Evolutionary conservation across 139 green algal species (phyloP), one percentile per base, ranked within the genome.

Genomic region (Medakamo hakoo): DNA sequence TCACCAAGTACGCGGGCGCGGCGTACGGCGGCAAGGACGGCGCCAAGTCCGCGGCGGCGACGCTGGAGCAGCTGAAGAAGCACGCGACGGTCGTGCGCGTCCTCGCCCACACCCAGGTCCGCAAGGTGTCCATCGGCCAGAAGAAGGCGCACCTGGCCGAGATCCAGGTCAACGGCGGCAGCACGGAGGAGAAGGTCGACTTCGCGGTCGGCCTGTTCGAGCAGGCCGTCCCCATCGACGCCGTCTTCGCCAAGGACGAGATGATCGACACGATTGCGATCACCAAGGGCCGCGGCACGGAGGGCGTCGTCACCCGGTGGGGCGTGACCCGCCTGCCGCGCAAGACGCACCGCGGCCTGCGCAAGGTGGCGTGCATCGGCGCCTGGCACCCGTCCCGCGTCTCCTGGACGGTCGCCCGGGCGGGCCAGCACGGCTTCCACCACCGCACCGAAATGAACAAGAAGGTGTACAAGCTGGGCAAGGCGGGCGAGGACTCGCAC

Each of bases 391-490:
- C 93, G 59, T 88, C 93, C 49, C 87, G 90, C 61, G 90, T 99
- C 64, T 79, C 80, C 62, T 99, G 87, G 90, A 95, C 86, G 26
- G 93, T 98, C 59, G 86, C 93, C 21, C 86, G 93, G 58, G 79
- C 88, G 16, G 93, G 93, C 81, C 93, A 97, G 85, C 70, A 88
- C 71, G 93, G 93, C 63, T 96, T 94, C 81, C 87, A 96, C 80
- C 93, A 99, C 85, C 82, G 93, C 63, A 99, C 93, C 0, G 91
- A 99, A 85, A 94, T 96, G 77, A 98, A 99, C 92, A 98, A 99
- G 90, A 99, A 98, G 90, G 76, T 98, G n/a, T 98, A 97, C 87
- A 88, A 89, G 76, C 71, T 99, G 27, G 93, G 93, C 72, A 95
- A 97, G 82, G 93, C 88, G 80, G 90, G 84, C 66, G 80, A 94